phyloP scores from a whole-genome alignment of 805 yeast genomes.

The Nakazawaea ernobii region DNA sequence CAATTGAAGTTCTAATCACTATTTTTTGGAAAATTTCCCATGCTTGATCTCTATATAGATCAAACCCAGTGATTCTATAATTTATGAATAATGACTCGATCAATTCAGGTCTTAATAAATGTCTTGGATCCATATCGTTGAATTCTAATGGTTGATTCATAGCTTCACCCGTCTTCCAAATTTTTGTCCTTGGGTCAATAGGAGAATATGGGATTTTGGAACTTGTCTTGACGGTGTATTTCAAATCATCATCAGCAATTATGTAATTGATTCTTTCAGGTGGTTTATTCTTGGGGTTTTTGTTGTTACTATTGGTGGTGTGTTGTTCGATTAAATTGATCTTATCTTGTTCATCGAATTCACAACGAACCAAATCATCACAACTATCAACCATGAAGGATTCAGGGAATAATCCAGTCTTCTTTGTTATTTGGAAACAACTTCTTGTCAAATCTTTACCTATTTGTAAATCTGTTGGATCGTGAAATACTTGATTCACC shows the following conservation, averaged over 20 bases:
- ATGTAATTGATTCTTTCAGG: background rate
- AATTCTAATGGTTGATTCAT: constrained; percentile 13
- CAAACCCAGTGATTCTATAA: constrained; percentile 56
- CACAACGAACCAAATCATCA: constrained; percentile 16
- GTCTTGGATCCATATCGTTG: constrained; percentile 28
- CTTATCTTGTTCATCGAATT: constrained; percentile 15
- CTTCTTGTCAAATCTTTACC: constrained; percentile 43
- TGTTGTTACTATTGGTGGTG: background rate
- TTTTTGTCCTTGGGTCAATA: background rate
- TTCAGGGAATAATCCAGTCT: constrained; percentile 41
- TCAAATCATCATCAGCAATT: background rate
- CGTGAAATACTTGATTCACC: constrained; percentile 34
- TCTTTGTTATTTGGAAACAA: constrained; percentile 38
- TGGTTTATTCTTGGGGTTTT: background rate
- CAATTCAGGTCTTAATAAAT: constrained; percentile 53
- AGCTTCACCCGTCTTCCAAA: constrained; percentile 8
- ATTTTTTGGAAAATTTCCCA: constrained; percentile 39
- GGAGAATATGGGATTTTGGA: constrained; percentile 7
- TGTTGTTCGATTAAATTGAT: constrained; percentile 10
- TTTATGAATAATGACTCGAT: constrained; percentile 55
- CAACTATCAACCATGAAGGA: constrained; percentile 24
- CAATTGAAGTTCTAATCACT: constrained; percentile 23
- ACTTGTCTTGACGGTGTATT: constrained; percentile 1
- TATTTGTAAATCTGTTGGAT: constrained; percentile 29
- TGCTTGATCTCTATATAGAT: constrained; percentile 51